Evolutionary conservation across 208 protist genomes (phyloP).

Genomic region (Leishmania tarentolae): DNA sequence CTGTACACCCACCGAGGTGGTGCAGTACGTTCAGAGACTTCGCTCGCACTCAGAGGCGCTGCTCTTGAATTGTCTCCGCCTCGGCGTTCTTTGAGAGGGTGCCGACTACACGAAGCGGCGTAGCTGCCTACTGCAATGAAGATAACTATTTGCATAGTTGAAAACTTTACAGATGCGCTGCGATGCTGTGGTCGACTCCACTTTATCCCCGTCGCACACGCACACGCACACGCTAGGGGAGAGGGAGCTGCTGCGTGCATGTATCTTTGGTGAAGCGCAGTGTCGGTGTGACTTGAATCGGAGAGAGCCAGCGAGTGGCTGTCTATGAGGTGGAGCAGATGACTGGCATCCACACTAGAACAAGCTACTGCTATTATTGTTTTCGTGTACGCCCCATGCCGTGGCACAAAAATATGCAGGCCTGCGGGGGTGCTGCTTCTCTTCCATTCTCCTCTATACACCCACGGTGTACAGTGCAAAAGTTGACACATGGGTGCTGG

Average conservation of each 20-base stretch:
- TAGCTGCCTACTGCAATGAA: neutral
- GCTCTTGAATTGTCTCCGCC: slow-evolving; percentile 11
- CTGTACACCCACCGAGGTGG: slow-evolving; percentile 6
- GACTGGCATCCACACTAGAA: neutral
- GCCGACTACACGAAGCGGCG: neutral
- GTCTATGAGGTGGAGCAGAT: neutral
- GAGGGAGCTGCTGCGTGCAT: neutral
- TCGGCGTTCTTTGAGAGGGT: neutral
- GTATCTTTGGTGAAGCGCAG: neutral
- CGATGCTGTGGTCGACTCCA: neutral
- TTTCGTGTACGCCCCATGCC: neutral
- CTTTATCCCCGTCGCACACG: neutral
- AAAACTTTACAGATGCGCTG: neutral
- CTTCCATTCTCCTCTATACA: neutral
- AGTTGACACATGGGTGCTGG: neutral
- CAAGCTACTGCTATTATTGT: neutral
- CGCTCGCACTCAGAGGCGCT: slow-evolving; percentile 5
- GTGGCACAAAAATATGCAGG: neutral
- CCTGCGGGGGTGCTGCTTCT: neutral
- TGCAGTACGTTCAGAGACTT: slow-evolving; percentile 8
- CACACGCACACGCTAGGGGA: neutral
- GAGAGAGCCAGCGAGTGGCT: neutral
- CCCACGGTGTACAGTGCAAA: neutral
- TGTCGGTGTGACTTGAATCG: neutral
- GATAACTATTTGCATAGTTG: too few relatives aligned